A percentile compares a stretch with the other conserved stretches of the same genome.
Evolutionary conservation across 2,329 filamentous ascomycete genomes (phyloP).

Genomic region (Pseudocercospora eumusae): DNA sequence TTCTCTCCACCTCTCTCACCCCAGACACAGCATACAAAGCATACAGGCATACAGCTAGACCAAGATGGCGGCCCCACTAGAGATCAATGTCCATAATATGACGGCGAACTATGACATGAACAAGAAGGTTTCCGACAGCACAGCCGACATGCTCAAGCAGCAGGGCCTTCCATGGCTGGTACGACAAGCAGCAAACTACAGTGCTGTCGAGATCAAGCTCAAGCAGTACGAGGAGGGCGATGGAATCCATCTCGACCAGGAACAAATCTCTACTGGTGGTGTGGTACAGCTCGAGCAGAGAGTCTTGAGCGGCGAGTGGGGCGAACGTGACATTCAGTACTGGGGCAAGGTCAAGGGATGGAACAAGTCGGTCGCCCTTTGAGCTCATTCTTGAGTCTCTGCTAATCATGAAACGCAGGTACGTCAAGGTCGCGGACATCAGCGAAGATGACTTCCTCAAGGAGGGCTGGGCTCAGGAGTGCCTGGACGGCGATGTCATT

Average conservation of each 20-base stretch:
- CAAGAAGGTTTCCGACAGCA: slow-evolving; percentile 68
- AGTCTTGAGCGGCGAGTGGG: slow-evolving; percentile 58
- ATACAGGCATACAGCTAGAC: slow-evolving; percentile 2
- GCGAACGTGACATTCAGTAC: slow-evolving; percentile 73
- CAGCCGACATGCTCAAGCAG: slow-evolving; percentile 68
- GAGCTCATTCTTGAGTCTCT: background rate
- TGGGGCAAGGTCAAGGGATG: slow-evolving; percentile 71
- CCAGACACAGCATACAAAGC: background rate
- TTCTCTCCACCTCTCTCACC: background rate
- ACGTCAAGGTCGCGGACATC: slow-evolving; percentile 44
- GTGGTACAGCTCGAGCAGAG: slow-evolving; percentile 66
- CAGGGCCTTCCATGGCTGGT: slow-evolving; percentile 48
- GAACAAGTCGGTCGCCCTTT: slow-evolving; percentile 39
- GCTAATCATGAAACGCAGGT: slow-evolving; percentile 26
- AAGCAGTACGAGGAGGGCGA: slow-evolving; percentile 50
- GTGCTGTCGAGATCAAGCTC: slow-evolving; percentile 67
- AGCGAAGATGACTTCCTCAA: slow-evolving; percentile 52
- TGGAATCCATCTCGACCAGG: slow-evolving; percentile 45
- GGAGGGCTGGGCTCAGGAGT: slow-evolving; percentile 61
- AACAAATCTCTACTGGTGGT: slow-evolving; percentile 70
- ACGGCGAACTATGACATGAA: slow-evolving; percentile 74
- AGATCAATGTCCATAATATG: slow-evolving; percentile 67
- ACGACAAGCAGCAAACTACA: slow-evolving; percentile 60
- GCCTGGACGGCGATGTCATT: slow-evolving; percentile 45
- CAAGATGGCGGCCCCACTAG: slow-evolving; percentile 70